Base-by-base conservation (phyloP, 768 basidiomycete species). In the Fistulinella prunicolor region DNA sequence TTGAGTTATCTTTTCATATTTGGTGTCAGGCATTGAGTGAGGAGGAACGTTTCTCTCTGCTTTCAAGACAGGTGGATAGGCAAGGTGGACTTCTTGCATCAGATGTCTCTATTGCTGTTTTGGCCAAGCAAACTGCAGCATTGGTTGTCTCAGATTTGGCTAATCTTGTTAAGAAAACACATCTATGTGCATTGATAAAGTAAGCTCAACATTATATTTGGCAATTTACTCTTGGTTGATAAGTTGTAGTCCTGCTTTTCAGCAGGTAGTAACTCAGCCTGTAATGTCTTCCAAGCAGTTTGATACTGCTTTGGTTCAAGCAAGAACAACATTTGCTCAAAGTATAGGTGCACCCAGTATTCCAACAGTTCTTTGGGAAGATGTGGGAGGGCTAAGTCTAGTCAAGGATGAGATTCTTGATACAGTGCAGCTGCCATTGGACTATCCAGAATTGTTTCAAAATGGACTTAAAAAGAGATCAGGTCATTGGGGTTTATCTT, bases 331-430 rank as follows among this genome's bases (percentile, higher is more conserved):
- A 0, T 94, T 94, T 66, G 87, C 90, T 8, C 90, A 94, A 62
- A 91, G 80, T 60, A 95, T 98, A 50, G 95, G 94, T n/a, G 92
- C 93, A 21, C 96, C 96, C 0, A 94, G 88, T 56, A 99, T 99
- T 29, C 96, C 96, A 1, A 86, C 78, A 53, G 94, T 99, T 1
- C 79, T 86, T 0, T 99, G 96, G 96, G 93, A 97, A 65, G 96
- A 99, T 64, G 87, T 99, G 12, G 96, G 96, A 22, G 96, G 96
- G 4, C 71, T 99, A 10, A 84, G 82, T 3, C 71, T 76, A 50
- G 91, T 96, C 49, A 98, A 97, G 64, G 68, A 80, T 30, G 95
- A 97, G 57, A 97, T 99, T 45, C 71, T 98, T 49, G 95, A 99
- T 60, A 99, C 94, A 17, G 89, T 97, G 37, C 93, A 96, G 60